Evolutionary conservation across 164 flowering plant species (phyloP).

Genomic region (Protea cynaroides): DNA sequence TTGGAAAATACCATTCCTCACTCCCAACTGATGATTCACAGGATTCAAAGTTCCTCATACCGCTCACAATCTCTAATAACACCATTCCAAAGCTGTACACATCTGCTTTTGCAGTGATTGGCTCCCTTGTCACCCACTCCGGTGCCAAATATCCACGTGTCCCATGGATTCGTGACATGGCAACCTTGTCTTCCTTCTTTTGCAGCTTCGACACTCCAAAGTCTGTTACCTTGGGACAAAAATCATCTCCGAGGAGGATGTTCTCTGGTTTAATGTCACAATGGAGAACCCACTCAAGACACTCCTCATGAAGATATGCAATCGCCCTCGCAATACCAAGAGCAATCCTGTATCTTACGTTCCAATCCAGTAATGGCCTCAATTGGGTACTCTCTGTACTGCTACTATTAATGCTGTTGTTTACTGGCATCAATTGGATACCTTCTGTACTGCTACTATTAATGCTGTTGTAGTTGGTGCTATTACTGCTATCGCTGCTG

Average conservation of each 20-base stretch:
- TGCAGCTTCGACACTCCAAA: constrained; percentile 56
- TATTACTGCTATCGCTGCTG: too few relatives aligned
- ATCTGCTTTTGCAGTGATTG: constrained; percentile 56
- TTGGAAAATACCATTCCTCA: background rate
- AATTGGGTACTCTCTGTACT: too few relatives aligned
- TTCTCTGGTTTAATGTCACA: constrained; percentile 27
- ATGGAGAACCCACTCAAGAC: constrained; percentile 51
- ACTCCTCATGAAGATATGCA: constrained; percentile 29
- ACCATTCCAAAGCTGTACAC: constrained; percentile 73
- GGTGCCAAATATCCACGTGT: constrained; percentile 74
- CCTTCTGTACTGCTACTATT: too few relatives aligned
- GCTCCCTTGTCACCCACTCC: constrained; percentile 40
- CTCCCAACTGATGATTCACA: background rate
- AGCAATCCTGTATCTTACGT: constrained; percentile 22
- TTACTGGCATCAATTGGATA: too few relatives aligned
- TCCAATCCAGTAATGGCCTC: constrained; percentile 20
- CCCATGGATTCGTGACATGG: constrained; percentile 16
- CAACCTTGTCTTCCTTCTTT: constrained; percentile 13
- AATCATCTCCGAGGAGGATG: constrained; percentile 57
- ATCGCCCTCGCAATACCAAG: constrained; percentile 27
- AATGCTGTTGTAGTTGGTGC: too few relatives aligned
- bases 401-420: too few relatives aligned
- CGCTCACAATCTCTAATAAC: constrained; percentile 50
- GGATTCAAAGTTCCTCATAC: constrained; percentile 26
- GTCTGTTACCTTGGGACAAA: constrained; percentile 63